phyloP scores from a whole-genome alignment of 148 eudicot genomes.

The Rhododendron henanense region DNA sequence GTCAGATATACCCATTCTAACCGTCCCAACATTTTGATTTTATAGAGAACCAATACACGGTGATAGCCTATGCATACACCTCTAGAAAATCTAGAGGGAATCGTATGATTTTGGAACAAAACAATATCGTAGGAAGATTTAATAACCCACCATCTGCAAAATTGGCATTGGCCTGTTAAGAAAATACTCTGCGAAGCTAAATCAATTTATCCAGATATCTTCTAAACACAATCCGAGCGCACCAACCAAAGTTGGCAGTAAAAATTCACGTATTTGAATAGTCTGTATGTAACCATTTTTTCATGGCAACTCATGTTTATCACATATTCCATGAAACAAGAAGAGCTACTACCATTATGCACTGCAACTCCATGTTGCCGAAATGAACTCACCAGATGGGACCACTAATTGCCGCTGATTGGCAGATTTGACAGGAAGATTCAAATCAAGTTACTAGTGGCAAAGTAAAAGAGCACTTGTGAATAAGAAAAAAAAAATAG shows the following conservation, averaged over 20 bases:
- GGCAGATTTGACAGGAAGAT: neutral
- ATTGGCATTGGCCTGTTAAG: neutral
- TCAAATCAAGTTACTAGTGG: neutral
- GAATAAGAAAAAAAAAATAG: neutral
- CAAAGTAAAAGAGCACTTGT: neutral
- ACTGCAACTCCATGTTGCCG: neutral
- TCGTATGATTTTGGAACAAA: neutral
- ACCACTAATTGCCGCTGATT: neutral
- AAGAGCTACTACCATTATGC: neutral
- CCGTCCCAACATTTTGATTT: neutral
- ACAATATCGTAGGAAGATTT: neutral
- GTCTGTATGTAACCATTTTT: neutral
- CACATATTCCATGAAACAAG: neutral
- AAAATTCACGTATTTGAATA: neutral
- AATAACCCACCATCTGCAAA: neutral
- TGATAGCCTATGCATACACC: neutral
- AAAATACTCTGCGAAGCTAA: neutral
- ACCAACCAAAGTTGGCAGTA: neutral
- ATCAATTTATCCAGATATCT: neutral
- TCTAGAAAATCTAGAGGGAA: neutral
- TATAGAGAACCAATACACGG: neutral
- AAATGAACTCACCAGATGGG: neutral
- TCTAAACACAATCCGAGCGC: neutral
- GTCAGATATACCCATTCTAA: neutral
- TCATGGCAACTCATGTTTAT: neutral